Evolutionary conservation across 257 asterid genomes (phyloP), one percentile per base, ranked within the genome.

Genomic region (Fraxinus anomala): DNA sequence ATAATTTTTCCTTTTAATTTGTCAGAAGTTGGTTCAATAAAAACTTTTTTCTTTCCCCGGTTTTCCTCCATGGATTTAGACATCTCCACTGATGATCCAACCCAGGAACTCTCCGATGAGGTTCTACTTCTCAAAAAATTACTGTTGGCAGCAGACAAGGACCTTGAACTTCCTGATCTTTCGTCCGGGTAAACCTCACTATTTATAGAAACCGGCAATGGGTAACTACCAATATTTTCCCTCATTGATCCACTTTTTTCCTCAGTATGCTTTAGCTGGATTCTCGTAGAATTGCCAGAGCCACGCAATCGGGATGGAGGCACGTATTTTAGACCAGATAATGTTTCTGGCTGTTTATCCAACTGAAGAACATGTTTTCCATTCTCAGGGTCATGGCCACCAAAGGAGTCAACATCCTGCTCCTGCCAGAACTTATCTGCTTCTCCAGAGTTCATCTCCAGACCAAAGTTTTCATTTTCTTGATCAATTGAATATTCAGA

Each of bases 41-140:
- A 80, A 54, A 74, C 66, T 6, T 56, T 67, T 81, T 85, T 90
- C 82, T 85, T 88, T 39, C 85, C 90, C 24, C 86, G 42, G 73
- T 83, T 89, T 70, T 85, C 91, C 77, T 86, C 86, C 5, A 78
- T 31, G 11, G 89, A 82, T 84, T 82, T 88, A 49, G 88, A 77
- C 8, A 81, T 73, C 80, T 83, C 86, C 68, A 44, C 77, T 0
- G 90, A 84, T 68, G 90, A 88, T 71, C 90, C 91, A 33, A 88
- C 90, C 90, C 92, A 88, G 68, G 92, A 88, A 83, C 87, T 87
- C 80, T 89, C 92, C 3, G 92, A 90, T 59, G 89, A 89, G 61
- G 88, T 87, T 77, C 86, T 85, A 74, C 89, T 88, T 81, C 88
- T 89, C 77, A 85, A 68, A 68, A 90, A 82, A 80, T 75, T 86